Conservation (phyloP, 306 rosid genomes). For the Purshia tridentata region DNA sequence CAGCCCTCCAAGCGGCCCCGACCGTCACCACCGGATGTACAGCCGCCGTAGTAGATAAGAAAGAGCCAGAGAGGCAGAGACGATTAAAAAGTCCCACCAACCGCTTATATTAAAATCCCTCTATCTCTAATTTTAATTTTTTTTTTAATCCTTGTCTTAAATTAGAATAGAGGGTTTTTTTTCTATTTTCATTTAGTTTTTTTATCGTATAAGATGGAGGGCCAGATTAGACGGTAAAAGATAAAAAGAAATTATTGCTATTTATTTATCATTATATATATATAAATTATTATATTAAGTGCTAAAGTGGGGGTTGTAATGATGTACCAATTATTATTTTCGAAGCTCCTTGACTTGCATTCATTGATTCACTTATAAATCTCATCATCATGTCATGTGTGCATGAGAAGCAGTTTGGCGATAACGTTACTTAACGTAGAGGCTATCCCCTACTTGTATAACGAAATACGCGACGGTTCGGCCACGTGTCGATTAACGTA, state of each 20-base stretch:
- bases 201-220: too few species aligned
- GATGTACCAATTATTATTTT: conserved; percentile 24
- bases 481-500: not conserved
- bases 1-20: conserved; percentile 46
- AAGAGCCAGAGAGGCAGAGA: not conserved
- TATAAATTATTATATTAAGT: not conserved
- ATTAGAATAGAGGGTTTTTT: not conserved
- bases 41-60: conserved; percentile 32
- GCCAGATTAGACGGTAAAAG: not conserved
- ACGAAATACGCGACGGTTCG: not conserved
- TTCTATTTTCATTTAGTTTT: not conserved
- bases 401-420: not conserved
- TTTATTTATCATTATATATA: not conserved
- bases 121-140: not conserved
- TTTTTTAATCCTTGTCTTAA: not conserved
- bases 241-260: not conserved
- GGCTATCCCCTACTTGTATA: not conserved
- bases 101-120: not conserved
- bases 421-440: not conserved
- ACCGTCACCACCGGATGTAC: conserved; percentile 39
- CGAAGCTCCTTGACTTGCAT: not conserved
- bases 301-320: conserved; percentile 11
- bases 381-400: not conserved
- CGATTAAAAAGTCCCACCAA: too few species aligned
- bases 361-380: not conserved